Evolutionary conservation across 78 protist genomes (phyloP).

Genomic region (Thecamonas trahens): DNA sequence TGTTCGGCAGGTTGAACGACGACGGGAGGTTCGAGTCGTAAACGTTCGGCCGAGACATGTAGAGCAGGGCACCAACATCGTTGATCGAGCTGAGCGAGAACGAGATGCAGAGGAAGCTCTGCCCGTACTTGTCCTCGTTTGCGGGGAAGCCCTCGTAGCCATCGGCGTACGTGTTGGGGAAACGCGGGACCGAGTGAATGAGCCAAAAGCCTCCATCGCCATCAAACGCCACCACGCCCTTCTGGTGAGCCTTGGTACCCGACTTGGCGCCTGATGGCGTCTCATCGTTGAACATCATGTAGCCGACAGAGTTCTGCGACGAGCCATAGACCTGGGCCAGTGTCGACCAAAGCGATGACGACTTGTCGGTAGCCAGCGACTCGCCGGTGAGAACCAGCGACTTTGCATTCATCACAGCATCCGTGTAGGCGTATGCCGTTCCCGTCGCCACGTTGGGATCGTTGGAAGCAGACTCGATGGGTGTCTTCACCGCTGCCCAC

Average conservation of each 20-base stretch:
- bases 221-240: conserved; percentile 44
- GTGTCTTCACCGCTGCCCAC: conserved; percentile 3
- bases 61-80: conserved; percentile 17
- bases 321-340: neutral
- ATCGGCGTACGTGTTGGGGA: conserved; percentile 18
- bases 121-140: conserved; percentile 44
- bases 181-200: conserved; percentile 43
- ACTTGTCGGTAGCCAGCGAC: neutral
- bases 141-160: conserved; percentile 25
- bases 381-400: neutral
- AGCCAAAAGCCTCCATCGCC: conserved; percentile 49
- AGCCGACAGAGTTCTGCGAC: neutral
- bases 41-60: conserved; percentile 21
- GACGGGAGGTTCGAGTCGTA: conserved; percentile 21
- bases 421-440: conserved; percentile 9
- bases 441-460: neutral
- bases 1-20: neutral
- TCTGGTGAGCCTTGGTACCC: conserved; percentile 59
- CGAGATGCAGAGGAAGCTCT: conserved; percentile 38
- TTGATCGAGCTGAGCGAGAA: conserved; percentile 13
- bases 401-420: neutral
- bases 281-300: conserved; percentile 9
- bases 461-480: neutral
- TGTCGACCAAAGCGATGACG: neutral
- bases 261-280: neutral